A percentile compares a stretch with the other conserved stretches of the same genome.
Conservation (phyloP, 495 filamentous ascomycete species). For the Penicillium alfredii region DNA sequence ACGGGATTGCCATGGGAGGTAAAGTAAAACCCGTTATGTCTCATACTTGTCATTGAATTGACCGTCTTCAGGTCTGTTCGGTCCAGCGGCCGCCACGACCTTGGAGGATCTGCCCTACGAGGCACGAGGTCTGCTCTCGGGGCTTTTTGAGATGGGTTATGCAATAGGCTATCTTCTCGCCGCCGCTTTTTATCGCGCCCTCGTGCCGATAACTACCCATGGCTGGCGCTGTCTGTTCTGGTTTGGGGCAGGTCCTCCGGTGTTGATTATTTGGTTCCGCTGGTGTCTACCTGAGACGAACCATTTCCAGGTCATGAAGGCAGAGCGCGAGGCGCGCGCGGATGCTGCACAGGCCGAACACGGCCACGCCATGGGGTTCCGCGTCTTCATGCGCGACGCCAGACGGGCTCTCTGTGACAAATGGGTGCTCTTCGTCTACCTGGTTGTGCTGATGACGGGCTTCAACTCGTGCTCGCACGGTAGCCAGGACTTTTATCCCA, state of each 20-base stretch:
- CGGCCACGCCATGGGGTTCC: slow-evolving; percentile 9
- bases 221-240: slow-evolving; percentile 68
- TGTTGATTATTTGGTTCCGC: slow-evolving; percentile 66
- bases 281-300: slow-evolving; percentile 63
- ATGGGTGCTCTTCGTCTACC: slow-evolving; percentile 38
- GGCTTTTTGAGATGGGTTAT: slow-evolving; percentile 70
- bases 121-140: slow-evolving; percentile 61
- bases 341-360: slow-evolving; percentile 1
- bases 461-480: slow-evolving; percentile 39
- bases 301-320: slow-evolving; percentile 27
- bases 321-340: slow-evolving; percentile 25
- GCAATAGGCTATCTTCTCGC: slow-evolving; percentile 71
- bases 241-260: slow-evolving; percentile 68
- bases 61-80: slow-evolving; percentile 49
- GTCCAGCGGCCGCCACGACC: slow-evolving; percentile 72
- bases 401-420: slow-evolving; percentile 24
- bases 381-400: slow-evolving; percentile 23
- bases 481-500: slow-evolving; percentile 42
- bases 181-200: slow-evolving; percentile 58
- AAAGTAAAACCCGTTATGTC: background rate
- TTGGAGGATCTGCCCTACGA: slow-evolving; percentile 68
- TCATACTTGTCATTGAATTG: no score
- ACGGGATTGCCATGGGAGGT: slow-evolving; percentile 72
- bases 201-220: slow-evolving; percentile 57
- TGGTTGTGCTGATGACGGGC: slow-evolving; percentile 39